These are phyloP conservation scores for Sicyos edulis DNA, from an alignment of 306 rosid species.

Conservation along the genomic window DNA sequence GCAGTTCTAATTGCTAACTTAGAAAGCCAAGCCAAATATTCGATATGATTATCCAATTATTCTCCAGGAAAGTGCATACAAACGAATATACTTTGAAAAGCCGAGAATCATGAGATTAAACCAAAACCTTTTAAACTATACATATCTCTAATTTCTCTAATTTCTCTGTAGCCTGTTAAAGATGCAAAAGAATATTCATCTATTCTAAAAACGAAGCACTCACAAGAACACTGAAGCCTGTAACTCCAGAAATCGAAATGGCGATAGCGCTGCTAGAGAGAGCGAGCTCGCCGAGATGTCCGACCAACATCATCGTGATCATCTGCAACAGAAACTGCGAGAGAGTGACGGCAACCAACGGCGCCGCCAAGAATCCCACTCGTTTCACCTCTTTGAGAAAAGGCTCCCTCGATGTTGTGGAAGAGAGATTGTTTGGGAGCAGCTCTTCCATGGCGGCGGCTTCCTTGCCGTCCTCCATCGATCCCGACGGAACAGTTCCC, in stretches of 20 bases:
- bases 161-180: not conserved
- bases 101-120: not conserved
- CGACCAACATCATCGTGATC: slow-evolving; percentile 48
- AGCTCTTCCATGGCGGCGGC: slow-evolving; percentile 7
- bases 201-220: slow-evolving; percentile 18
- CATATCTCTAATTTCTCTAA: no score
- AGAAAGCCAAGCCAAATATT: no score
- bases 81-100: not conserved
- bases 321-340: slow-evolving; percentile 46
- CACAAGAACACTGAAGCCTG: slow-evolving; percentile 53
- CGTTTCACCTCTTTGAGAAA: slow-evolving; percentile 31
- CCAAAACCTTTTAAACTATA: not conserved
- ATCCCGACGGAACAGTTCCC: not conserved
- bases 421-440: not conserved
- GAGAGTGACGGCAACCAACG: slow-evolving; percentile 45
- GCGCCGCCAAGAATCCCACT: slow-evolving; percentile 38
- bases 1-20: no score
- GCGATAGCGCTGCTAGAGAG: slow-evolving; percentile 60
- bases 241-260: slow-evolving; percentile 42
- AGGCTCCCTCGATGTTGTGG: not conserved
- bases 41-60: not conserved
- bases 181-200: no score
- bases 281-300: slow-evolving; percentile 54
- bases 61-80: not conserved
- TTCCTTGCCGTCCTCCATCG: slow-evolving; percentile 13